Evolutionary conservation across 768 basidiomycete species (phyloP).

Genomic region (Naganishia kalamii): DNA sequence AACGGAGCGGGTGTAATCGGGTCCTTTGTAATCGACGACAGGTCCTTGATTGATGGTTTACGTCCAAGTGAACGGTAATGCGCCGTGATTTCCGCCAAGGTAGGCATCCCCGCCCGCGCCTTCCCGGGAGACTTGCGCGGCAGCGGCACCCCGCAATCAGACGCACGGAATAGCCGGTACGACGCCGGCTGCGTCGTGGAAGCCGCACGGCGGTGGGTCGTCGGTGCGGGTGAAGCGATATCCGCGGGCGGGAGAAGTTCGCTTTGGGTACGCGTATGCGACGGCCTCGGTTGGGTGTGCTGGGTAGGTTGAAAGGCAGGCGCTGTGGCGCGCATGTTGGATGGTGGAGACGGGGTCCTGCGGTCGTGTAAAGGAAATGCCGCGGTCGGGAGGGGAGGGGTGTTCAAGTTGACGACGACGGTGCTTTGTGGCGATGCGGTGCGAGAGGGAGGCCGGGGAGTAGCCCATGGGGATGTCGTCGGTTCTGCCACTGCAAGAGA

Average conservation of each 20-base stretch:
- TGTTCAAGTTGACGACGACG: background rate
- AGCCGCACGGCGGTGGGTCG: background rate
- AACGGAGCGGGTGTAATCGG: background rate
- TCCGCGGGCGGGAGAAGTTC: background rate
- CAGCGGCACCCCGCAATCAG: too few relatives aligned
- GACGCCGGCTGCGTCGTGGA: background rate
- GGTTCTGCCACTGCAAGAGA: background rate
- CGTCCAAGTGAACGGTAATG: constrained; percentile 1
- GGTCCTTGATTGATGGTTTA: background rate
- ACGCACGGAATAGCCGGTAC: background rate
- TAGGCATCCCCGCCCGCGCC: constrained; percentile 1
- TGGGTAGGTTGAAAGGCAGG: background rate
- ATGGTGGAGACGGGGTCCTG: background rate
- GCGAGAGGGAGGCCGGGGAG: background rate
- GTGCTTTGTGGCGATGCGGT: background rate
- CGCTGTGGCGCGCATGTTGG: background rate
- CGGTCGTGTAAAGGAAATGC: background rate
- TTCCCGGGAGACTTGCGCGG: background rate
- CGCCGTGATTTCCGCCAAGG: constrained; percentile 8
- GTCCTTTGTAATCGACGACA: background rate
- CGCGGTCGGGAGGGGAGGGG: background rate
- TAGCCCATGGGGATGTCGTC: background rate
- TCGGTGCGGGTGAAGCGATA: background rate
- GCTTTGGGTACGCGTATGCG: background rate
- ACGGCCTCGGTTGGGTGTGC: background rate